Base-by-base conservation (phyloP, 129 eudicot species). In the Flaveria brownii region DNA sequence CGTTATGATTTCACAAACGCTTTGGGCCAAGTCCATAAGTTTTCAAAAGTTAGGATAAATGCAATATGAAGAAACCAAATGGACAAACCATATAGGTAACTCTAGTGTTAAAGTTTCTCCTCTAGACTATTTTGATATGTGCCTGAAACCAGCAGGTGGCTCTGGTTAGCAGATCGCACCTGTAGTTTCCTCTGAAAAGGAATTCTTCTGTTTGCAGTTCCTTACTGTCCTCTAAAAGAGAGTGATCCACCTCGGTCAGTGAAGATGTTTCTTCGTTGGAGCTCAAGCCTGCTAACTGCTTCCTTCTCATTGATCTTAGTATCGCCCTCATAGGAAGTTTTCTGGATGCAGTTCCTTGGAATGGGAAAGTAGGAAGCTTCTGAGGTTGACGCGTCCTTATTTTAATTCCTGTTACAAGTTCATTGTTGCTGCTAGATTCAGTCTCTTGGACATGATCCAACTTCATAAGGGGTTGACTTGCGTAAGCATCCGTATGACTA, bases 161-260 rank as follows among this genome's bases (percentile, higher is more conserved):
- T 55, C 70, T 82, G 72, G 54, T 59, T 25, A 23, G 26, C 42
- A 3, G 76, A 61, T 22, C 88, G 86, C 50, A 28, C 69, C 71
- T 82, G 75, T 28, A 82, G 81, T 17, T 72, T 81, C 69, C 0
- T 76, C 82, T 84, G 87, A 18, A 88, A 57, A 54, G 88, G 91
- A 9, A 93, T 82, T 81, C 98, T 88, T 87, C 85, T 84, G 4
- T 63, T 63, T 26, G 92, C 94, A 77, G 75, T 81, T 80, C 98
- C 98, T 55, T 90, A 9, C 12, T 45, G n/a, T 46, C 30, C 33
- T 68, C 56, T 18, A 11, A 46, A 13, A 14, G 52, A 20, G 42
- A 26, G 25, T 13, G 54, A 22, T 13, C 75, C 74, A 79, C 84
- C 87, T 83, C 74, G 2, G 78, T 69, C 28, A 80, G 74, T 5